These are phyloP conservation scores for Byssothecium circinans DNA, from an alignment of 2,329 filamentous ascomycete genomes.

Conservation along the genomic window DNA sequence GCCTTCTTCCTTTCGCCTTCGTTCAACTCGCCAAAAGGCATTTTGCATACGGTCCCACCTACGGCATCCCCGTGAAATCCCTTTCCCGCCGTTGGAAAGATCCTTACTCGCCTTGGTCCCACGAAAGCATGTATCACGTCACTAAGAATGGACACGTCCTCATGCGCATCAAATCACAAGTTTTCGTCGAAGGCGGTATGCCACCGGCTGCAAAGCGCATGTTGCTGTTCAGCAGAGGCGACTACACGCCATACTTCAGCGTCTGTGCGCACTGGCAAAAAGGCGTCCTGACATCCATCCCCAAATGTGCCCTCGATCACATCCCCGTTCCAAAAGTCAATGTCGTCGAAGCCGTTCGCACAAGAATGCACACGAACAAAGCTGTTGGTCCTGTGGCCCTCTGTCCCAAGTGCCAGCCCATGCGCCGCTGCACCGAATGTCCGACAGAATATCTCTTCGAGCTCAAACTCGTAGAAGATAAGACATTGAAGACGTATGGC, in stretches of 20 bases:
- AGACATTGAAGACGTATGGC: constrained; percentile 40
- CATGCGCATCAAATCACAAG: constrained; percentile 59
- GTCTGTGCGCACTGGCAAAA: constrained; percentile 65
- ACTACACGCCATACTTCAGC: constrained; percentile 65
- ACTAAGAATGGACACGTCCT: constrained; percentile 58
- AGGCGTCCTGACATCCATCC: constrained; percentile 60
- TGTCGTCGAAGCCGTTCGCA: constrained; percentile 46
- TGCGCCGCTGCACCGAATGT: constrained; percentile 63
- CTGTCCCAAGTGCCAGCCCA: constrained; percentile 60
- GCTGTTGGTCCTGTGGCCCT: constrained; percentile 53
- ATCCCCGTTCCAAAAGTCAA: constrained; percentile 53
- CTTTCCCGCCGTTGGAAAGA: constrained; percentile 59
- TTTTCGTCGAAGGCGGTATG: constrained; percentile 54
- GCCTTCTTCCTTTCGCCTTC: constrained; percentile 60
- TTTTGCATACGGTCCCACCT: constrained; percentile 50
- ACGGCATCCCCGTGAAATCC: constrained; percentile 29
- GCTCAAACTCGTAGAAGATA: constrained; percentile 61
- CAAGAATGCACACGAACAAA: constrained; percentile 26
- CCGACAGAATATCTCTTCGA: constrained; percentile 65
- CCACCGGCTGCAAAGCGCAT: constrained; percentile 57
- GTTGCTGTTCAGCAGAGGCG: constrained; percentile 61
- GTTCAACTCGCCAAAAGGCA: constrained; percentile 59
- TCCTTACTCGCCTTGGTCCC: constrained; percentile 54
- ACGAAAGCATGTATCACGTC: constrained; percentile 56
- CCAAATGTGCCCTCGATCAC: constrained; percentile 63